Conservation (phyloP, 768 basidiomycete species). For the Leccinum disarticulatum region DNA sequence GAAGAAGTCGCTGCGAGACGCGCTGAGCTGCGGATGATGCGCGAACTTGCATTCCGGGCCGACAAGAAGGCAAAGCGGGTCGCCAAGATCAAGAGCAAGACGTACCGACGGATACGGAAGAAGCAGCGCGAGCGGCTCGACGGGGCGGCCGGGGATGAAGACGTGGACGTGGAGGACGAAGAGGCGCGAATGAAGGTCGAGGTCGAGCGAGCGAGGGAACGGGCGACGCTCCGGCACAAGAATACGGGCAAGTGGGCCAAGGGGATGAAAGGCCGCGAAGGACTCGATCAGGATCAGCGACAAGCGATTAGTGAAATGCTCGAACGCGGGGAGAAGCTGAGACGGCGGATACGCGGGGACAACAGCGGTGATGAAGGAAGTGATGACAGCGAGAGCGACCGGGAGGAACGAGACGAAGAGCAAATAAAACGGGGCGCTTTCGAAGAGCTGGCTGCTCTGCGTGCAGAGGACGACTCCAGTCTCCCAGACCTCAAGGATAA, state of each 20-base stretch:
- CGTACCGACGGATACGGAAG: slow-evolving; percentile 81
- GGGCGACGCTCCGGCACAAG: slow-evolving; percentile 88
- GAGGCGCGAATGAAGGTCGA: slow-evolving; percentile 65
- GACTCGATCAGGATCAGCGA: slow-evolving; percentile 60
- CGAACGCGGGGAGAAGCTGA: slow-evolving; percentile 73
- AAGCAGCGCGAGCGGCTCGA: slow-evolving; percentile 69
- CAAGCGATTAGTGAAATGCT: slow-evolving; percentile 85
- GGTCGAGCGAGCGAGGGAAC: slow-evolving; percentile 77
- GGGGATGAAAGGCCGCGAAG: slow-evolving; percentile 67
- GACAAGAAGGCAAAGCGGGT: slow-evolving; percentile 88
- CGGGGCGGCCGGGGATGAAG: slow-evolving; percentile 37
- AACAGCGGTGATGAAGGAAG: slow-evolving; percentile 56
- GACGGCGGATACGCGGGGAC: slow-evolving; percentile 71
- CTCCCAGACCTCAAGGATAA: slow-evolving; percentile 43
- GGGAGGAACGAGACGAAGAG: slow-evolving; percentile 40
- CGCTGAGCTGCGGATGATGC: slow-evolving; percentile 80
- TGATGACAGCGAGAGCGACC: slow-evolving; percentile 43
- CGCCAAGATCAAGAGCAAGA: slow-evolving; percentile 94
- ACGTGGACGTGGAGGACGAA: slow-evolving; percentile 40
- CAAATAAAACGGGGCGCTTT: slow-evolving; percentile 67
- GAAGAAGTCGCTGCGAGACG: slow-evolving; percentile 86
- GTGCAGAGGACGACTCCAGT: slow-evolving; percentile 37
- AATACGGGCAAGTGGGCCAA: slow-evolving; percentile 87
- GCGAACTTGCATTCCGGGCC: slow-evolving; percentile 91
- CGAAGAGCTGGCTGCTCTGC: slow-evolving; percentile 65